phyloP scores from a whole-genome alignment of 139 green algal species.

The Chlorella sp. region DNA sequence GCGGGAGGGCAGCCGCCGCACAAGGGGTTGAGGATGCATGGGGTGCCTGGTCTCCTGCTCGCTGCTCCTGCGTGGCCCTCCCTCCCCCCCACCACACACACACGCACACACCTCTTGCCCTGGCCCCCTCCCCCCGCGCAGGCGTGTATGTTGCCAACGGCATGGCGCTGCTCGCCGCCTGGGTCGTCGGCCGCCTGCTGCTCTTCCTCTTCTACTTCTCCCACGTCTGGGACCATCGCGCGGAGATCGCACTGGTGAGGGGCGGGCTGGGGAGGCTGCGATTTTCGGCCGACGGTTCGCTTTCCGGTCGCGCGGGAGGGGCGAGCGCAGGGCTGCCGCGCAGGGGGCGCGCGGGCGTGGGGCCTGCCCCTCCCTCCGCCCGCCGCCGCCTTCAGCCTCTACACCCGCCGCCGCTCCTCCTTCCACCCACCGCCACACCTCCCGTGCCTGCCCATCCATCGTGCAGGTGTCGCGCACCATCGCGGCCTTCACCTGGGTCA shows the following conservation, averaged over 20 bases:
- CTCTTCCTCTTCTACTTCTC: slow-evolving; percentile 43
- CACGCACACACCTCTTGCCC: neutral
- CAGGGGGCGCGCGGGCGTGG: too few relatives aligned
- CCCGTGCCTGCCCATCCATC: too few relatives aligned
- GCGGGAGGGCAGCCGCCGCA: neutral
- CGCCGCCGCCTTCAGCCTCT: too few relatives aligned
- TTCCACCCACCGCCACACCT: too few relatives aligned
- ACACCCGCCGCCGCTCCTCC: too few relatives aligned
- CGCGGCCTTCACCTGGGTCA: slow-evolving; percentile 24
- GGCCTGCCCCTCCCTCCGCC: too few relatives aligned
- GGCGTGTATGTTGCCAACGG: slow-evolving; percentile 33
- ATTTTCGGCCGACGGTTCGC: neutral
- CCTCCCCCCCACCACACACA: neutral
- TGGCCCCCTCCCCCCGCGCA: neutral
- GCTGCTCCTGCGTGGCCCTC: neutral
- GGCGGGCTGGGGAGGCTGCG: neutral
- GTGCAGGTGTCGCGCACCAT: too few relatives aligned
- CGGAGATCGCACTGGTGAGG: slow-evolving; percentile 21
- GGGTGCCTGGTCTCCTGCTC: neutral
- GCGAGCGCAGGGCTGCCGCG: too few relatives aligned
- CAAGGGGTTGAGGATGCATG: neutral
- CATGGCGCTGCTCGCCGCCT: slow-evolving; percentile 26
- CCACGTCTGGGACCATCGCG: slow-evolving; percentile 18
- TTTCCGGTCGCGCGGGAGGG: neutral
- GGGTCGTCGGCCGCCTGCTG: slow-evolving; percentile 31